Percentiles rank a stretch among this genome's conserved stretches.
Conservation (phyloP, 495 filamentous ascomycete genomes). For the Podospora pseudoanserina region DNA sequence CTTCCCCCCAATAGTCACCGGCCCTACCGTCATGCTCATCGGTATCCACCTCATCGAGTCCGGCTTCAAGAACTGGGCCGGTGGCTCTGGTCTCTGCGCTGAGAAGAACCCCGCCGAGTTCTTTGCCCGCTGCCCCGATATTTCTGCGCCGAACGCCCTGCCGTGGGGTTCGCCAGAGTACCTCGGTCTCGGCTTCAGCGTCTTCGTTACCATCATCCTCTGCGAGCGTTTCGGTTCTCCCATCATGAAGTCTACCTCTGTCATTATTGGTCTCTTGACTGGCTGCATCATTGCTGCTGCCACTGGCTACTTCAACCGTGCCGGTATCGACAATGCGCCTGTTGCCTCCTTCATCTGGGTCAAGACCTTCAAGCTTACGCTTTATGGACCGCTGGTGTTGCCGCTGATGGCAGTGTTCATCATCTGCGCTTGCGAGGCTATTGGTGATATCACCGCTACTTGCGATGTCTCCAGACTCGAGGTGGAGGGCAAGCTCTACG, state of each 20-base stretch:
- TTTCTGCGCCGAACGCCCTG: constrained; percentile 70
- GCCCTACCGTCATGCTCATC: constrained; percentile 70
- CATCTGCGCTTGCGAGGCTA: constrained; percentile 84
- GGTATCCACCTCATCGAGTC: constrained; percentile 68
- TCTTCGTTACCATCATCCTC: constrained; percentile 84
- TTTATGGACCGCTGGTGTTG: constrained; percentile 82
- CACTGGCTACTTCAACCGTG: constrained; percentile 74
- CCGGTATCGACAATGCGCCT: constrained; percentile 65
- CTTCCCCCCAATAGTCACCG: constrained; percentile 88
- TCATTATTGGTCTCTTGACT: constrained; percentile 76
- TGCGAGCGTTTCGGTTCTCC: constrained; percentile 82
- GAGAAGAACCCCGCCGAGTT: constrained; percentile 51
- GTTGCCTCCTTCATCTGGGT: constrained; percentile 88
- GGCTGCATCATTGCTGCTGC: constrained; percentile 87
- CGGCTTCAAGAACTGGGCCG: constrained; percentile 82
- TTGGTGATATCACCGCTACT: constrained; percentile 73
- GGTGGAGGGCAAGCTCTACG: constrained; percentile 74
- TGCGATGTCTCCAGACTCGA: constrained; percentile 81
- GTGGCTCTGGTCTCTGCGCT: constrained; percentile 64
- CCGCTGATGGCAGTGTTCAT: constrained; percentile 84
- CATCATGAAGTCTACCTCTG: constrained; percentile 61
- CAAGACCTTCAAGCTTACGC: constrained; percentile 71
- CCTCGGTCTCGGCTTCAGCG: constrained; percentile 84
- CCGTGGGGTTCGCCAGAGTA: constrained; percentile 87
- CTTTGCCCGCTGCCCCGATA: constrained; percentile 65